Evolutionary conservation across 768 basidiomycete species (phyloP), one percentile per base, ranked within the genome.

Genomic region (Naganishia kalamii): DNA sequence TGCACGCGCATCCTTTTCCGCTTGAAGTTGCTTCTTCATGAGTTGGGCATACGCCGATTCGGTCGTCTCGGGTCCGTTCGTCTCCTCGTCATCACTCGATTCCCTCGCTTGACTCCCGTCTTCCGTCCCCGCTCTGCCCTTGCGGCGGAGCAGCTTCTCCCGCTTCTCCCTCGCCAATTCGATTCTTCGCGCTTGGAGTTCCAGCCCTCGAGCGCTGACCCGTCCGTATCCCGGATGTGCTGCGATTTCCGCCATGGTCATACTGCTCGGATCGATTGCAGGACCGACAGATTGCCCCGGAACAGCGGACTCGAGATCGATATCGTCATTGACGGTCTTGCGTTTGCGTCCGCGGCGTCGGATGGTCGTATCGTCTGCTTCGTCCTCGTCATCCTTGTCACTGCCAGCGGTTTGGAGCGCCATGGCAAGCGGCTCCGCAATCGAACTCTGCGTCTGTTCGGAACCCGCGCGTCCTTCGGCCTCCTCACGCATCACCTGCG

Each of bases 231-330:
- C 64, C 2, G 64, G 64, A 57, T 57, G 29, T 21, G 54, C 54
- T 11, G 64, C 64, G 44, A 65, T 60, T 25, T 65, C 64, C 8
- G 52, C 64, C 64, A 65, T 65, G 30, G 64, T 65, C 64, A 57
- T 52, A 23, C n/a, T 35, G 30, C 27, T 47, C 21, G 51, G 32
- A 40, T 65, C 54, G 44, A 65, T 65, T 19, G 52, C 44, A 5
- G 64, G 64, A 57, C 64, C 64, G 11, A 65, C 29, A 33, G 52
- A 51, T 57, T 65, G 52, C 10, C 64, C 64, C 0, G 64, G 43
- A 19, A 47, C 47, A 23, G 52, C 44, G 15, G 25, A 44, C 5
- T 65, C 64, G 21, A 52, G 40, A 40, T 65, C 54, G 29, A 65
- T 33, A 41, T 51, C 64, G 25, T 64, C 63, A 17, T 57, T 57